Conservation (phyloP, 108 stramenopile genomes). For the Fragilaria radians region DNA sequence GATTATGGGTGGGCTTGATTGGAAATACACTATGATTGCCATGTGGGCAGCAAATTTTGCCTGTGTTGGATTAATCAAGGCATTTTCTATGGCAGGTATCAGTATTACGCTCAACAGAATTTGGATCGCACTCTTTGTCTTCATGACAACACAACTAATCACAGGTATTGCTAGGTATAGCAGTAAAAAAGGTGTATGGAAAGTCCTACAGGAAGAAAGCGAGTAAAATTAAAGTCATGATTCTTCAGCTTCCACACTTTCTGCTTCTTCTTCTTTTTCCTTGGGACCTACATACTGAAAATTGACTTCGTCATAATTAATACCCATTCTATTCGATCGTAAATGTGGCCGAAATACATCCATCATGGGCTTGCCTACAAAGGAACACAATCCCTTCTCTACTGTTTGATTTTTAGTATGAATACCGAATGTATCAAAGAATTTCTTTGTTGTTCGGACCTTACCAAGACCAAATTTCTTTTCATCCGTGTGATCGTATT, state of each 20-base stretch:
- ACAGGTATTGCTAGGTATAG: slow-evolving; percentile 55
- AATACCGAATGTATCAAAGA: slow-evolving; percentile 79
- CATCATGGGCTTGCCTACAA: slow-evolving; percentile 82
- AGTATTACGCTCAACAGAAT: slow-evolving; percentile 49
- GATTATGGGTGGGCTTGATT: slow-evolving; percentile 92
- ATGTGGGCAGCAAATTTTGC: slow-evolving; percentile 90
- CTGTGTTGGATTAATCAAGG: slow-evolving; percentile 62
- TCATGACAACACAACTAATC: slow-evolving; percentile 78
- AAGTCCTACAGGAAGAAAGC: slow-evolving; percentile 30
- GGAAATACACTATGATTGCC: slow-evolving; percentile 76
- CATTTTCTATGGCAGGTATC: slow-evolving; percentile 28
- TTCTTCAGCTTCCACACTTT: too few relatives aligned
- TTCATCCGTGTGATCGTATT: too few relatives aligned
- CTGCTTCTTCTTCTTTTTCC: not conserved
- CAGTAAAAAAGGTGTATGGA: slow-evolving; percentile 72
- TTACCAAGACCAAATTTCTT: too few relatives aligned
- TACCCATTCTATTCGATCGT: slow-evolving; percentile 66
- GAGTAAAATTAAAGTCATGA: too few relatives aligned
- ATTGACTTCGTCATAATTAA: slow-evolving; percentile 55
- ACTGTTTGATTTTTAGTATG: slow-evolving; percentile 63
- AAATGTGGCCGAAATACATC: slow-evolving; percentile 53
- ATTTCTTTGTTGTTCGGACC: slow-evolving; percentile 54
- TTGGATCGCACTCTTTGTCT: slow-evolving; percentile 86
- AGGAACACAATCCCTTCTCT: too few relatives aligned
- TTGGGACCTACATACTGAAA: slow-evolving; percentile 45